These are phyloP conservation scores for Thielaviopsis ethacetica DNA, from an alignment of 2,329 filamentous ascomycete genomes.

Conservation along the genomic window DNA sequence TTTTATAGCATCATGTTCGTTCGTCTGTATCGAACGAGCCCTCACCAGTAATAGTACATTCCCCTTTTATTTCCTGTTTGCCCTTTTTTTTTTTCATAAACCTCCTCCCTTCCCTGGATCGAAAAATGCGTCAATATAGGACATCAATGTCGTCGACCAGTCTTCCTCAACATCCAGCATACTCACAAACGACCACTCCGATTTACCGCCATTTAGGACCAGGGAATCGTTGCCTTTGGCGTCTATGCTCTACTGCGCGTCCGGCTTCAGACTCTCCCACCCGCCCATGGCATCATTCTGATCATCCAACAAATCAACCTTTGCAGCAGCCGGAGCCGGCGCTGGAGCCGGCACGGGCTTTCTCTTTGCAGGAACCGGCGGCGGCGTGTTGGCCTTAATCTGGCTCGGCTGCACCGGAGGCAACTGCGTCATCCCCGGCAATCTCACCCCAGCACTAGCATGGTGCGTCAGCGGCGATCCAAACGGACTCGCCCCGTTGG, in stretches of 20 bases:
- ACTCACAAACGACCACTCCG: background rate
- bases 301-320: conserved; percentile 33
- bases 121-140: background rate
- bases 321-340: conserved; percentile 15
- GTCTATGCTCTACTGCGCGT: background rate
- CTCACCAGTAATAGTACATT: background rate
- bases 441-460: background rate
- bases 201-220: background rate
- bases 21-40: background rate
- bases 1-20: background rate
- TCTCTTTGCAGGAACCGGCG: conserved; percentile 13
- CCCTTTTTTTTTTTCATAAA: background rate
- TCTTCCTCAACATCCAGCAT: background rate
- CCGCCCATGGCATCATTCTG: conserved; percentile 30
- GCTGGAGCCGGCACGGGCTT: conserved; percentile 16
- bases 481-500: background rate
- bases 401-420: background rate
- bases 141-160: background rate
- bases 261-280: conserved; percentile 40
- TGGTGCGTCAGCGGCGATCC: background rate
- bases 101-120: background rate
- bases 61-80: background rate
- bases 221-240: background rate
- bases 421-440: conserved; percentile 3
- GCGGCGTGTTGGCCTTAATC: conserved; percentile 1